Percentiles rank a stretch among this genome's conserved stretches.
Conservation (phyloP, 805 yeast genomes). For the Priceomyces castillae region DNA sequence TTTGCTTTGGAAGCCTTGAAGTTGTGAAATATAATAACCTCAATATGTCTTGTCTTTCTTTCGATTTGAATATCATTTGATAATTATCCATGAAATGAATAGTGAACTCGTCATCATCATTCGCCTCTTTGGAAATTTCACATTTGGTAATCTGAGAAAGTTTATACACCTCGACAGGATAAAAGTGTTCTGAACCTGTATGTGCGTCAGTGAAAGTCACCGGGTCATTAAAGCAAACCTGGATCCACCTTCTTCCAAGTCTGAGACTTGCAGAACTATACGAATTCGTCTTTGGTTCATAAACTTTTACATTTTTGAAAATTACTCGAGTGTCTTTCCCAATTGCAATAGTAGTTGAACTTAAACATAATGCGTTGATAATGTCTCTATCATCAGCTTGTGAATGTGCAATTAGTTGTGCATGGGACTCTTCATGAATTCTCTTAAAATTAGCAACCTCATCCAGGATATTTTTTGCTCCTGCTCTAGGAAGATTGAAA, state of each 20-base stretch:
- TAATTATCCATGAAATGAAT: conserved; percentile 26
- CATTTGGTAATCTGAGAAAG: conserved; percentile 36
- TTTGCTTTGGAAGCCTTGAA: conserved; percentile 45
- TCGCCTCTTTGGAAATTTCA: conserved; percentile 28
- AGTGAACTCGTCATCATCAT: conserved; percentile 33
- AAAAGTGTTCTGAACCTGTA: conserved; percentile 25
- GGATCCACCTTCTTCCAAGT: conserved; percentile 69
- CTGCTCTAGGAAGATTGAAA: conserved; percentile 43
- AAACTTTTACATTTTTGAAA: conserved; percentile 41
- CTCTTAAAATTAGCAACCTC: conserved; percentile 20
- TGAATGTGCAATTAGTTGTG: conserved; percentile 29
- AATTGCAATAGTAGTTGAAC: conserved; percentile 32
- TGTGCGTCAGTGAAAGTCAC: conserved; percentile 17
- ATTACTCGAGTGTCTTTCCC: conserved; percentile 36
- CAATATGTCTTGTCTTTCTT: conserved; percentile 56
- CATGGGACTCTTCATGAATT: conserved; percentile 15
- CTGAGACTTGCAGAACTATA: conserved; percentile 61
- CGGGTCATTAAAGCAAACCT: conserved; percentile 38
- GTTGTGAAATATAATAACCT: conserved; percentile 67
- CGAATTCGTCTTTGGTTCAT: conserved; percentile 45
- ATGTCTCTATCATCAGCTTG: conserved; percentile 33
- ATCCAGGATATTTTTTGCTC: conserved; percentile 19
- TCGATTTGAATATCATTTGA: conserved; percentile 30
- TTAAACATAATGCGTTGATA: conserved; percentile 34
- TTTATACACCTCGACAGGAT: conserved; percentile 34